Evolutionary conservation across 768 basidiomycete species (phyloP), one percentile per base, ranked within the genome.

Genomic region (Agaricus sinodeliciosus): DNA sequence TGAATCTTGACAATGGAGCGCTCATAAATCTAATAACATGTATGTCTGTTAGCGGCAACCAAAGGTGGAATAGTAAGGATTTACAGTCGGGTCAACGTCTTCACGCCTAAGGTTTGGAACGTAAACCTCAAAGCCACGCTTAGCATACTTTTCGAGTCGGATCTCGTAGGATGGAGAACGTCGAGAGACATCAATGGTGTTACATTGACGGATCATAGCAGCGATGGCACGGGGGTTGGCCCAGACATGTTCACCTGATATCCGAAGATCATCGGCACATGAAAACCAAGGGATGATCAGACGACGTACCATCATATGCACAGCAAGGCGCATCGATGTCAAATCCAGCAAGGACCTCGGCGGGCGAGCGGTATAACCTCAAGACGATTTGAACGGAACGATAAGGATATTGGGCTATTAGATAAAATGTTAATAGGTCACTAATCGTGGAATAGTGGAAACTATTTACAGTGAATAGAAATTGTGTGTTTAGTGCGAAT

Each of bases 241-340:
- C 70, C 74, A 79, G 11, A 84, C 76, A n/a, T 73, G 77, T 46
- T 68, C 55, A 15, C 74, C 73, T 76, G 39, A 1, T 31, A 11
- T 48, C 19, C 11, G 13, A 43, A 13, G 15, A 16, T 15, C 37
- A 8, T 39, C 8, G 46, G 50, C 11, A 36, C 47, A 27, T 16
- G 40, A 34, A 18, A n/a, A 37, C 4, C 5, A 43, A 13, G 19
- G 13, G 34, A 18, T 18, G 7, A 43, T 12, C 18, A n/a, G 28
- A 26, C 12, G 26, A 43, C 44, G 40, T 48, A 64, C 67, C 63
- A 51, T 68, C 67, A 52, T 66, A 84, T 1, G 77, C 75, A 48
- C 77, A 80, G 65, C 80, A 83, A 4, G 82, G 79, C 0, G 78
- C 79, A 55, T 85, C 82, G 41, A 85, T 75, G 58, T 85, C 83